Evolutionary conservation across 2,329 filamentous ascomycete species (phyloP).

Genomic region (Fusarium burgessii): DNA sequence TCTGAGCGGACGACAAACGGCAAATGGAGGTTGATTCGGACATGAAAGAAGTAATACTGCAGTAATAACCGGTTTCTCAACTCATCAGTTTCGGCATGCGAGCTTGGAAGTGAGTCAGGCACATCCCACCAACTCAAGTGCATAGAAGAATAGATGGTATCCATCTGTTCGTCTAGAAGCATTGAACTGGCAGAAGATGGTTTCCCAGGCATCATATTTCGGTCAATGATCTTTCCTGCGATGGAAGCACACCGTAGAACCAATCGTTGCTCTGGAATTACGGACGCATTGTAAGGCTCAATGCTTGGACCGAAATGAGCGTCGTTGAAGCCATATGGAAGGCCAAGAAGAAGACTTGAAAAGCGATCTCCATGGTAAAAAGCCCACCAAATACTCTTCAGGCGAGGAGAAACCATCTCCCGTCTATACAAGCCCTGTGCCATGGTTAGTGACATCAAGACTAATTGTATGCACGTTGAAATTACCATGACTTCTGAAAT

Average conservation of each 20-base stretch:
- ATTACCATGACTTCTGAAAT: not conserved
- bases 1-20: not conserved
- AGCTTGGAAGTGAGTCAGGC: not conserved
- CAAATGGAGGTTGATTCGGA: not conserved
- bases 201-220: not conserved
- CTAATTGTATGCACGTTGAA: rapidly evolving
- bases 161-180: not conserved
- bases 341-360: not conserved
- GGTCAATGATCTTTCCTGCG: not conserved
- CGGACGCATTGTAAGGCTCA: not conserved
- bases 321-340: not conserved
- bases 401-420: not conserved
- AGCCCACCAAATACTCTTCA: not conserved
- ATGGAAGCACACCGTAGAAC: not conserved
- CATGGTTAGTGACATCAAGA: rapidly evolving
- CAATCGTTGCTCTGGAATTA: not conserved
- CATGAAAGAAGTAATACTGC: not conserved
- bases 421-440: not conserved
- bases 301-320: not conserved
- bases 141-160: not conserved
- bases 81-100: not conserved
- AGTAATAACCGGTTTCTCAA: not conserved
- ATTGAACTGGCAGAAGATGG: not conserved
- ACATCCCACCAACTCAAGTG: not conserved
- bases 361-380: not conserved